Percentiles rank a stretch among this genome's conserved stretches.
Conservation (phyloP, 202 grass and related monocot species). For the Miscanthus sacchariflorus region DNA sequence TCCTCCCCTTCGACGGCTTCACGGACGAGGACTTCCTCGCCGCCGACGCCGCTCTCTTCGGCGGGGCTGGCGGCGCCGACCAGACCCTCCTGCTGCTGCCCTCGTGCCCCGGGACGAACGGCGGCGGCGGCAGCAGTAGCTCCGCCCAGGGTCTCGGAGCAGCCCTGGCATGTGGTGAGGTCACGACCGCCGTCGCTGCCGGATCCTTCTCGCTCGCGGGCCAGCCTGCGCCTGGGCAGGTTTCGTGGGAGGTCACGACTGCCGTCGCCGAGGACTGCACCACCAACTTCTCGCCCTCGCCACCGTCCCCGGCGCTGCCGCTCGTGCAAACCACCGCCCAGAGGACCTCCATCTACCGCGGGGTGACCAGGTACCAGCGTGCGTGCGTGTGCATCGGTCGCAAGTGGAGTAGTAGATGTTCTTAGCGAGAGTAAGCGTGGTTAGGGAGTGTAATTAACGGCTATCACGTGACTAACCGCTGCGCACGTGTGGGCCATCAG, state of each 20-base stretch:
- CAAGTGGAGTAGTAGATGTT: neutral
- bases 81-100: slow-evolving; percentile 36
- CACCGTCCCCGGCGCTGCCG: slow-evolving; percentile 22
- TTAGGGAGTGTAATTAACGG: slow-evolving; percentile 41
- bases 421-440: slow-evolving; percentile 20
- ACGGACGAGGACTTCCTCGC: slow-evolving; percentile 39
- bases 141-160: slow-evolving; percentile 20
- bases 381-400: neutral
- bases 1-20: slow-evolving; percentile 53
- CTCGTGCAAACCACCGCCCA: slow-evolving; percentile 24
- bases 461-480: slow-evolving; percentile 9
- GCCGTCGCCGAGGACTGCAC: neutral
- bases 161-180: neutral
- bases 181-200: slow-evolving; percentile 11
- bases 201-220: slow-evolving; percentile 28
- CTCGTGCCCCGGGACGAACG: slow-evolving; percentile 14
- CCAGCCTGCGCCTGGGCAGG: slow-evolving; percentile 1
- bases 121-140: neutral
- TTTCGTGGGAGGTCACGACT: neutral
- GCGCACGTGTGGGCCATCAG: slow-evolving; percentile 55
- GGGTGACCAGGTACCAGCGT: slow-evolving; percentile 76
- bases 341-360: slow-evolving; percentile 84
- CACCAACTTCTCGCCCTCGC: slow-evolving; percentile 24
- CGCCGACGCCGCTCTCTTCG: neutral
- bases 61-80: neutral